A percentile compares a stretch with the other conserved stretches of the same genome.
These are phyloP conservation scores for Wickerhamiella brachini DNA, from an alignment of 805 yeast species.

Conservation along the genomic window DNA sequence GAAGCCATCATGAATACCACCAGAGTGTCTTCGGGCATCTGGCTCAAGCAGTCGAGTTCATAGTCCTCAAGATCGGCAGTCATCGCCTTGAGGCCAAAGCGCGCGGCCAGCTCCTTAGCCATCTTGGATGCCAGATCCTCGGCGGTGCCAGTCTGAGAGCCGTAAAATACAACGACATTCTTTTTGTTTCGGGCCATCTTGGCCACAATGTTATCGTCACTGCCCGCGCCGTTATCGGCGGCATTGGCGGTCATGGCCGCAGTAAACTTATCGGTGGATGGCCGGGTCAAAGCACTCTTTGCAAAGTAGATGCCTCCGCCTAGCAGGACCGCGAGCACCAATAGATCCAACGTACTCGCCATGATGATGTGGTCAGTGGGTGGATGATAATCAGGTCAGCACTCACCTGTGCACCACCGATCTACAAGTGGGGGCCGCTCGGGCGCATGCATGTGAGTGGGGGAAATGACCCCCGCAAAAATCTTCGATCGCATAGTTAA, in stretches of 20 bases:
- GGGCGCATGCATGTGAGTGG: no score
- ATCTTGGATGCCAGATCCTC: conserved; percentile 90
- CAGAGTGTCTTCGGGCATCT: conserved; percentile 42
- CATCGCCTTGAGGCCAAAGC: conserved; percentile 71
- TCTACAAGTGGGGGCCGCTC: no score
- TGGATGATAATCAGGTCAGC: not conserved
- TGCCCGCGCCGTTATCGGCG: conserved; percentile 1
- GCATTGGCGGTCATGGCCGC: conserved; percentile 1
- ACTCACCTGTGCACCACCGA: no score
- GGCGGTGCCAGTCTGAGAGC: conserved; percentile 97
- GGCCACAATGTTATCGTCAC: conserved; percentile 18
- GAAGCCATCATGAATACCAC: conserved; percentile 77
- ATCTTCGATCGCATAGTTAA: no score
- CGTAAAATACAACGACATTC: conserved; percentile 69
- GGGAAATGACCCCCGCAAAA: no score
- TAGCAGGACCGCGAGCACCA: not conserved
- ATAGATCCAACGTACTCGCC: conserved; percentile 1
- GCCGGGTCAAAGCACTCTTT: not conserved
- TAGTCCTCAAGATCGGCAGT: conserved; percentile 80
- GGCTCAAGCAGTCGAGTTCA: conserved; percentile 43
- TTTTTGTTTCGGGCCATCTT: conserved; percentile 45
- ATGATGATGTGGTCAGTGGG: not conserved
- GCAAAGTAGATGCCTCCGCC: not conserved
- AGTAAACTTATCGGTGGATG: not conserved
- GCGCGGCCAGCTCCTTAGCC: conserved; percentile 72